phyloP scores from a whole-genome alignment of 2,329 filamentous ascomycete species.

The Cladophialophora carrionii region DNA sequence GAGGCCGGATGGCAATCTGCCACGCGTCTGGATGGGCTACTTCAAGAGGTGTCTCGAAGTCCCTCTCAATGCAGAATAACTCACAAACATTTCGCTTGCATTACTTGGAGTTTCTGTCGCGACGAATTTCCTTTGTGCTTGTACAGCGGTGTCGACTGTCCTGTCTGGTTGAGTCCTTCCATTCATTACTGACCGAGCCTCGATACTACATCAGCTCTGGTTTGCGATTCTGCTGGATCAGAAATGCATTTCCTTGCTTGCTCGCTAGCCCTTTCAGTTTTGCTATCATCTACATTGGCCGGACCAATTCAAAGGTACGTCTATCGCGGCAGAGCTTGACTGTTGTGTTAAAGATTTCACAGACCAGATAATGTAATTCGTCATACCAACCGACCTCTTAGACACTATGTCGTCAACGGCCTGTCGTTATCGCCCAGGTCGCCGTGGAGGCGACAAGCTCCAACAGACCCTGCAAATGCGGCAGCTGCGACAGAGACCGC shows the following conservation, averaged over 20 bases:
- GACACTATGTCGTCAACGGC: constrained; percentile 27
- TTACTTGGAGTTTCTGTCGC: background rate
- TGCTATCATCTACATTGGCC: constrained; percentile 30
- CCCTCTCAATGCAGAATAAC: background rate
- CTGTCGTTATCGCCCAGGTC: constrained; percentile 3
- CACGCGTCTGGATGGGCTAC: background rate
- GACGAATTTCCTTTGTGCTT: constrained; percentile 11
- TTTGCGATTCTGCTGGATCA: constrained; percentile 8
- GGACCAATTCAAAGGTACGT: constrained; percentile 35
- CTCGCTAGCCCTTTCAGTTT: constrained; percentile 17
- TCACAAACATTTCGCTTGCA: background rate
- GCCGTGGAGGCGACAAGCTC: constrained; percentile 19
- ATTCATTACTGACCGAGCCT: background rate
- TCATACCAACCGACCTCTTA: constrained; percentile 18
- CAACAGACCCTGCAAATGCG: constrained; percentile 22
- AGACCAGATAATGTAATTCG: constrained; percentile 31
- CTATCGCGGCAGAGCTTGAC: no score
- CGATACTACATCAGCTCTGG: background rate
- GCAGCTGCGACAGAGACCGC: constrained; percentile 12
- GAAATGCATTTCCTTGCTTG: constrained; percentile 23
- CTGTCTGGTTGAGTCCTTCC: background rate
- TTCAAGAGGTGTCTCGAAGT: constrained; percentile 1
- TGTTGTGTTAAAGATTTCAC: background rate
- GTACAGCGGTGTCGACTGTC: background rate
- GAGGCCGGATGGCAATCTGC: background rate